A percentile compares a stretch with the other conserved stretches of the same genome.
These are phyloP conservation scores for Syncephalis plumigaleata DNA, from an alignment of 371 early-diverging fungal species.

Conservation along the genomic window DNA sequence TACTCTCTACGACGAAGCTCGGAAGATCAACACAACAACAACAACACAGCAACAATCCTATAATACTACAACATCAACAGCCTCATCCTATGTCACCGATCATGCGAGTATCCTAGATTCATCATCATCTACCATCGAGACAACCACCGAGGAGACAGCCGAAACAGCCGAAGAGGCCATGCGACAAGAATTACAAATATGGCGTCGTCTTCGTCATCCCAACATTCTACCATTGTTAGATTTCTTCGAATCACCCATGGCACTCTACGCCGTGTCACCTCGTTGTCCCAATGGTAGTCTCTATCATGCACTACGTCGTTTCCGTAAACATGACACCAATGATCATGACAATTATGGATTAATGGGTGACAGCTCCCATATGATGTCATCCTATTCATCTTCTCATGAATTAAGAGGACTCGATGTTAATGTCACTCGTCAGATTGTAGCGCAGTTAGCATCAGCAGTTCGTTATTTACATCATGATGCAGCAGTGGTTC, in stretches of 20 bases:
- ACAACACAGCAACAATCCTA: too few species aligned
- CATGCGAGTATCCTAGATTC: too few species aligned
- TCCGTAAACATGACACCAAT: slow-evolving; percentile 2
- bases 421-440: slow-evolving; percentile 20
- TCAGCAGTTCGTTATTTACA: slow-evolving; percentile 67
- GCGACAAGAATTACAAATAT: slow-evolving; percentile 38
- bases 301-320: slow-evolving; percentile 3
- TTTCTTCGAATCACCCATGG: slow-evolving; percentile 35
- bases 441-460: slow-evolving; percentile 46
- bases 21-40: not conserved
- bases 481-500: slow-evolving; percentile 43
- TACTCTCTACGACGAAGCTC: not conserved
- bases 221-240: slow-evolving; percentile 39
- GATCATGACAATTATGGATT: not conserved
- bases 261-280: slow-evolving; percentile 47
- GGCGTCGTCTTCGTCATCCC: slow-evolving; percentile 50
- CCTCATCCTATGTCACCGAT: too few species aligned
- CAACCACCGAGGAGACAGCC: too few species aligned
- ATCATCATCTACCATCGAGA: too few species aligned
- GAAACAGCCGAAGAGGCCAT: slow-evolving; percentile 7
- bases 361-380: too few species aligned
- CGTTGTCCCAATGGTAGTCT: slow-evolving; percentile 34
- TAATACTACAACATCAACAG: too few species aligned
- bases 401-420: slow-evolving; percentile 6
- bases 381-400: too few species aligned